These are phyloP conservation scores for Begonia peltatifolia DNA, from an alignment of 306 rosid species.

Conservation along the genomic window DNA sequence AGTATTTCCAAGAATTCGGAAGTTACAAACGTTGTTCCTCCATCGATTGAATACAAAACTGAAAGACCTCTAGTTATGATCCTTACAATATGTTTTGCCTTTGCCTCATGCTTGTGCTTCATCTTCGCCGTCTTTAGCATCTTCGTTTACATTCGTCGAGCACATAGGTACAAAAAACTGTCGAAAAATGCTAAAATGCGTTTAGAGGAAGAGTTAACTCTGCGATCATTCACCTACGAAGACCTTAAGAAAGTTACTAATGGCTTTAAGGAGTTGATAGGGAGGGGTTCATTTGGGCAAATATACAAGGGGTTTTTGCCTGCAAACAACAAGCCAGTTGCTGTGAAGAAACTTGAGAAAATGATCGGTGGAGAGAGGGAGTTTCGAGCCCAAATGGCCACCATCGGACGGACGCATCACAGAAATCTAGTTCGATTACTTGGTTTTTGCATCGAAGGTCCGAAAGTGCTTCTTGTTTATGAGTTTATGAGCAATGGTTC, in stretches of 20 bases:
- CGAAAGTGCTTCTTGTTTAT: constrained; percentile 2
- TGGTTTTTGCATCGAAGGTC: neutral
- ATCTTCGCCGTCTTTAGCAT: constrained; percentile 3
- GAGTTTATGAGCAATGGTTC: constrained; percentile 2
- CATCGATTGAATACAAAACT: neutral
- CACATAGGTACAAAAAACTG: neutral
- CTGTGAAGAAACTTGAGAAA: constrained; percentile 1
- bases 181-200: constrained; percentile 4
- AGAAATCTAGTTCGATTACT: constrained; percentile 1
- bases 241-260: constrained; percentile 1
- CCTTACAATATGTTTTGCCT: constrained; percentile 2
- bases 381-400: neutral
- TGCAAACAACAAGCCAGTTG: neutral
- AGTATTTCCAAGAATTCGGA: neutral
- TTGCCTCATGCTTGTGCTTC: neutral
- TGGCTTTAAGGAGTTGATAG: constrained; percentile 1
- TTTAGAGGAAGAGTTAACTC: constrained; percentile 3
- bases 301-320: neutral
- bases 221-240: constrained; percentile 8
- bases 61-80: neutral
- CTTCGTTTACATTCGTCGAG: neutral
- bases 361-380: neutral
- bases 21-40: neutral
- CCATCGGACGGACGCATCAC: constrained; percentile 1
- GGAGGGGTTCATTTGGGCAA: neutral